phyloP scores from a whole-genome alignment of 2,329 filamentous ascomycete genomes.

The Ophiostoma montium region DNA sequence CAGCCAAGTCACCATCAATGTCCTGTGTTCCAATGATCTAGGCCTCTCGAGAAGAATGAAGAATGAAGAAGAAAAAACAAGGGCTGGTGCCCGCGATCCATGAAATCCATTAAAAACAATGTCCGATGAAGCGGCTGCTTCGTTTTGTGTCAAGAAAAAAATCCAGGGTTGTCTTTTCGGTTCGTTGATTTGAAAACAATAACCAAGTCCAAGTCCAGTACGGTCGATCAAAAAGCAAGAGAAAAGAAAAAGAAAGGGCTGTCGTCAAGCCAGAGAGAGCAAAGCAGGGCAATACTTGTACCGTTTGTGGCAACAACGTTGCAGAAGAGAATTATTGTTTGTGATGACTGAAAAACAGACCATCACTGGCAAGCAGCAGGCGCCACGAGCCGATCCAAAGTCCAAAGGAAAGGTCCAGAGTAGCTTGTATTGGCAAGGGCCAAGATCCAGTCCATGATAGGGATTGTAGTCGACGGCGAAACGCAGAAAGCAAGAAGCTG shows the following conservation, averaged over 20 bases:
- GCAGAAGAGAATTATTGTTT: background rate
- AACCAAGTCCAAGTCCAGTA: background rate
- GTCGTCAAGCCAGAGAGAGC: background rate
- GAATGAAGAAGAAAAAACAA: background rate
- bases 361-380: background rate
- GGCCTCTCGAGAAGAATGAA: background rate
- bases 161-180: background rate
- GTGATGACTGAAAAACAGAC: background rate
- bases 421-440: constrained; percentile 2
- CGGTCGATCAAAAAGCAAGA: background rate
- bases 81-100: background rate
- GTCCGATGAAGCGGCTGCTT: background rate
- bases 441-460: constrained; percentile 4
- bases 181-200: background rate
- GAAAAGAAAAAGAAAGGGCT: background rate
- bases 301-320: background rate
- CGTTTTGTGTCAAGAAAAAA: background rate
- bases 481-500: background rate
- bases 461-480: constrained; percentile 6
- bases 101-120: background rate
- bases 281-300: background rate
- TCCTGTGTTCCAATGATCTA: constrained; percentile 9
- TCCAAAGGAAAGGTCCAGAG: background rate
- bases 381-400: background rate
- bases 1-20: constrained; percentile 3